Percentiles rank a stretch among this genome's conserved stretches.
Evolutionary conservation across 495 filamentous ascomycete genomes (phyloP).

Genomic region (Hypoxylon cercidicola): DNA sequence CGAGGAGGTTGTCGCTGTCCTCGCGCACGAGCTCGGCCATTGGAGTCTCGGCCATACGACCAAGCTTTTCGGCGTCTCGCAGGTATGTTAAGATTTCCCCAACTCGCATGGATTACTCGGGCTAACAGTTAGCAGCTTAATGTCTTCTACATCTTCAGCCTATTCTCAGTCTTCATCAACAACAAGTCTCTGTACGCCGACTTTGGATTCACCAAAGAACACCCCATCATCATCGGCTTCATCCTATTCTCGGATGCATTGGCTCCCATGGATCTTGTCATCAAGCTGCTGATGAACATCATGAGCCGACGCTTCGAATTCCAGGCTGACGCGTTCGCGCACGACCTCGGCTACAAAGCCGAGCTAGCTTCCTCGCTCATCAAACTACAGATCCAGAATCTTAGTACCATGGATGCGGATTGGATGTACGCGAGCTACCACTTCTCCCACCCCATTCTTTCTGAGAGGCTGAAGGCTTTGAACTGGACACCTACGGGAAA

Average conservation of each 20-base stretch:
- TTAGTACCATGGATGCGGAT: slow-evolving; percentile 98
- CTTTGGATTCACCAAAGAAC: slow-evolving; percentile 87
- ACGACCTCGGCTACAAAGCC: slow-evolving; percentile 82
- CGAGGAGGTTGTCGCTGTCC: slow-evolving; percentile 91
- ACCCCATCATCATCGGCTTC: slow-evolving; percentile 95
- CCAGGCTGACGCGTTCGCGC: slow-evolving; percentile 91
- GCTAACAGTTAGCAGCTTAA: slow-evolving; percentile 63
- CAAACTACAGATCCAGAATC: slow-evolving; percentile 97
- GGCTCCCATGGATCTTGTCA: slow-evolving; percentile 86
- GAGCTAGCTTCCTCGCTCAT: slow-evolving; percentile 88
- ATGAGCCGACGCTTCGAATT: slow-evolving; percentile 94
- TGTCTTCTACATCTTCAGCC: slow-evolving; percentile 94
- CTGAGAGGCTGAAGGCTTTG: slow-evolving; percentile 89
- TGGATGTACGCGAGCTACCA: slow-evolving; percentile 98
- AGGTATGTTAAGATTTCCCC: slow-evolving; percentile 65
- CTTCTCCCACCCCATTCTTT: slow-evolving; percentile 95
- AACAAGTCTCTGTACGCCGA: slow-evolving; percentile 89
- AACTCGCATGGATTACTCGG: not conserved
- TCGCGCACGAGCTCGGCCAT: slow-evolving; percentile 95
- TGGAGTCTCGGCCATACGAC: slow-evolving; percentile 97
- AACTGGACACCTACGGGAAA: slow-evolving; percentile 71
- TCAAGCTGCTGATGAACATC: slow-evolving; percentile 96
- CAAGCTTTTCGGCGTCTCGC: slow-evolving; percentile 86
- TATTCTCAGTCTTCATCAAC: slow-evolving; percentile 97
- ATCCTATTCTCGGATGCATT: slow-evolving; percentile 95